These are phyloP conservation scores for Fonsecaea multimorphosa DNA, from an alignment of 2,329 filamentous ascomycete species.

Conservation along the genomic window DNA sequence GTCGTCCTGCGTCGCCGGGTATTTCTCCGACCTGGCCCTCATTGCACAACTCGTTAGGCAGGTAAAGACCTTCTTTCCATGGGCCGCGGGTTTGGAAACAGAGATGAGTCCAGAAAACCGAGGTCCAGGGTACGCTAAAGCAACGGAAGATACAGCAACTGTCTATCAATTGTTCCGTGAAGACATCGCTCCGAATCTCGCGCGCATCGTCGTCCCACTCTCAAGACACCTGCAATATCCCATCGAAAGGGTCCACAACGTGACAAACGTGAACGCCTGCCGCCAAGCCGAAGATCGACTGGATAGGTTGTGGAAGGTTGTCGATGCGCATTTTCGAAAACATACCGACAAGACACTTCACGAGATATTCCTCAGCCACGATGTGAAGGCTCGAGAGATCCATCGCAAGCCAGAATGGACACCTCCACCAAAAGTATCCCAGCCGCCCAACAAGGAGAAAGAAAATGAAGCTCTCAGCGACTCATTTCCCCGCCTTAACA, in stretches of 20 bases:
- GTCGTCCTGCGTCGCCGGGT: constrained; percentile 45
- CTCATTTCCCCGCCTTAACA: constrained; percentile 12
- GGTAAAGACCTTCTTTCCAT: constrained; percentile 55
- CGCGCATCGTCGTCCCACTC: constrained; percentile 14
- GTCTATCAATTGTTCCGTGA: constrained; percentile 3
- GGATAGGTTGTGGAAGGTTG: constrained; percentile 54
- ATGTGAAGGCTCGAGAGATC: constrained; percentile 16
- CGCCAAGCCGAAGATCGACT: constrained; percentile 56
- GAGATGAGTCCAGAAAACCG: constrained; percentile 36
- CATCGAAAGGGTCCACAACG: constrained; percentile 54
- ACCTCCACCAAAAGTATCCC: constrained; percentile 13
- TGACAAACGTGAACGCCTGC: constrained; percentile 54
- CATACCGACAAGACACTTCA: constrained; percentile 16
- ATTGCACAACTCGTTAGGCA: constrained; percentile 54
- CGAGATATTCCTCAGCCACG: constrained; percentile 11
- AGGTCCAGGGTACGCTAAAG: neutral
- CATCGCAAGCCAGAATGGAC: constrained; percentile 17
- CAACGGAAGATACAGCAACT: constrained; percentile 6
- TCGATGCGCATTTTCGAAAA: constrained; percentile 41
- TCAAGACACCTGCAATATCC: constrained; percentile 56
- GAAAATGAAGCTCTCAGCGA: constrained; percentile 12
- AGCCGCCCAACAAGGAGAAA: constrained; percentile 6
- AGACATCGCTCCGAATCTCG: neutral
- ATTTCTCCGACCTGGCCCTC: constrained; percentile 56
- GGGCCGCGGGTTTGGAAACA: constrained; percentile 52